phyloP scores from a whole-genome alignment of 768 basidiomycete genomes.

The Calocera viscosa region DNA sequence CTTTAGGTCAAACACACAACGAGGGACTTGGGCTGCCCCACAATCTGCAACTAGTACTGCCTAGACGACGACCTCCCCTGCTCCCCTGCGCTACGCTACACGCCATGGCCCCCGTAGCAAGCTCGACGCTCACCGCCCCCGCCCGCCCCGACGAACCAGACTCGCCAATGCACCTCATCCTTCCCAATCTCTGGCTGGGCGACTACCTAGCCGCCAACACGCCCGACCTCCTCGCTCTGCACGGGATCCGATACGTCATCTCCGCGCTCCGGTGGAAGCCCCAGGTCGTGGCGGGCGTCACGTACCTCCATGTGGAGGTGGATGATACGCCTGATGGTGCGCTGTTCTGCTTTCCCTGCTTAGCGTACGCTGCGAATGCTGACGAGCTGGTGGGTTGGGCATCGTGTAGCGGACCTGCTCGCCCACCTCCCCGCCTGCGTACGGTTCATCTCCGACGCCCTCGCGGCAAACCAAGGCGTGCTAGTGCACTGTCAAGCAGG shows the following conservation, averaged over 20 bases:
- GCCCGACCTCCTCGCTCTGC: conserved; percentile 44
- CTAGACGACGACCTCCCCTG: no score
- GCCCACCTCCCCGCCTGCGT: conserved; percentile 67
- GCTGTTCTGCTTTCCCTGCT: no score
- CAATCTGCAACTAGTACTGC: no score
- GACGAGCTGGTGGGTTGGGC: no score
- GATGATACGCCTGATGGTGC: conserved; percentile 21
- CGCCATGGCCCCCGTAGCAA: background rate
- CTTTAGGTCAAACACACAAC: no score
- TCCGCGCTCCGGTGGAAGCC: conserved; percentile 60
- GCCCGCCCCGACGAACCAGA: background rate
- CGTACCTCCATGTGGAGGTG: conserved; percentile 23
- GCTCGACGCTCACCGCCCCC: background rate
- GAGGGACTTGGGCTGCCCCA: no score
- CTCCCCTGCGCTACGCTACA: no score
- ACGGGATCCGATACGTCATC: conserved; percentile 64
- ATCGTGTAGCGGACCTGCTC: conserved; percentile 55
- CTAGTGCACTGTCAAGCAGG: conserved; percentile 88
- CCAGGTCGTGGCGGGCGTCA: conserved; percentile 25
- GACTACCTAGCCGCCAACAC: conserved; percentile 60
- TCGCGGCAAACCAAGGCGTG: conserved; percentile 63
- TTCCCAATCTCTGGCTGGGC: conserved; percentile 75
- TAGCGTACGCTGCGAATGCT: no score
- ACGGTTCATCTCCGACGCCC: conserved; percentile 67
- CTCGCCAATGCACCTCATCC: conserved; percentile 57